Conservation (phyloP, 2,329 filamentous ascomycete genomes). For the Penicillium sp. region DNA sequence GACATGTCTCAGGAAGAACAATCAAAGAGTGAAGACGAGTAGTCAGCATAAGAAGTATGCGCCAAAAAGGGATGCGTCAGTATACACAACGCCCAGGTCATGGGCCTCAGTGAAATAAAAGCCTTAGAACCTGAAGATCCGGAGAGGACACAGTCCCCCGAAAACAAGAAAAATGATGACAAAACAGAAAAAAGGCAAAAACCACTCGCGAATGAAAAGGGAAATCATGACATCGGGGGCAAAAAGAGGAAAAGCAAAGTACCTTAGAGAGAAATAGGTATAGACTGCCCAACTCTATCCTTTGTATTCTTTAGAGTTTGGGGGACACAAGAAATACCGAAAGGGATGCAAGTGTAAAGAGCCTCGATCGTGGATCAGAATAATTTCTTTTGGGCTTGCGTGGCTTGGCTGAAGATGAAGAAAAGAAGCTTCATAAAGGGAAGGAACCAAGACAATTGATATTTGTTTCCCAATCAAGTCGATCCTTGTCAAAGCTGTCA, state of each 20-base stretch:
- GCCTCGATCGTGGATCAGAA: conserved; percentile 6
- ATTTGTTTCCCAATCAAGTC: conserved; percentile 7
- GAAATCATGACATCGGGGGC: conserved; percentile 4
- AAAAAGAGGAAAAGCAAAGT: conserved; percentile 17
- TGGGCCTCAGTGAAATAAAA: not conserved
- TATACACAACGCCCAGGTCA: not conserved
- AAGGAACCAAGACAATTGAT: conserved; percentile 14
- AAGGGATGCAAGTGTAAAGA: conserved; percentile 7
- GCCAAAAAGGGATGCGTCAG: conserved; percentile 17
- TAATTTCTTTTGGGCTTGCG: conserved; percentile 12
- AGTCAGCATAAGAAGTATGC: conserved; percentile 5
- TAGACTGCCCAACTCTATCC: not conserved
- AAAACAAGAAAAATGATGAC: conserved; percentile 5
- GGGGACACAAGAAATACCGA: not conserved
- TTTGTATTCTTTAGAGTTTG: not conserved
- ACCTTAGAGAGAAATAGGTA: conserved; percentile 22
- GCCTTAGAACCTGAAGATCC: conserved; percentile 12
- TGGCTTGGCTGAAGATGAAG: conserved; percentile 15
- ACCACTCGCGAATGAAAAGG: not conserved
- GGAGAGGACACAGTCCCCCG: conserved; percentile 11
- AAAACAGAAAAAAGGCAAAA: conserved; percentile 8
- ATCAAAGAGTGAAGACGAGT: conserved; percentile 3
- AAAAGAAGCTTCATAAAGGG: not conserved
- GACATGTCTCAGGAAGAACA: conserved; percentile 8
- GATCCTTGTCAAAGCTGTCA: not conserved